Evolutionary conservation across 352 stramenopile species (phyloP).

Genomic region (Phytophthora colocasiae): DNA sequence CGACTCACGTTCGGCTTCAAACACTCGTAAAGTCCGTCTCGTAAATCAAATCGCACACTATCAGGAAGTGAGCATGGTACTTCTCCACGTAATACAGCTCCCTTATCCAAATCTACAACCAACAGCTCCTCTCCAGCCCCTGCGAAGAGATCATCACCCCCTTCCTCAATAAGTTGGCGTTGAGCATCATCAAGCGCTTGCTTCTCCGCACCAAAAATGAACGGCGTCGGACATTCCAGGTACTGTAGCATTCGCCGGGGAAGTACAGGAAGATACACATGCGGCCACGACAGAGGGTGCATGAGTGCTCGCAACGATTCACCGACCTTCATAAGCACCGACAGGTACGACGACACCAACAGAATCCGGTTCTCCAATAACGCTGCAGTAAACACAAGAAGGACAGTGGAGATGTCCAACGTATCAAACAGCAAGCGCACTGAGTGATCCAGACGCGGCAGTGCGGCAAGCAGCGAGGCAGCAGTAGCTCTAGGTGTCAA

Average conservation of each 20-base stretch:
- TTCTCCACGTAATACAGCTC: constrained; percentile 57
- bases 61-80: constrained; percentile 59
- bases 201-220: constrained; percentile 85
- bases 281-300: constrained; percentile 86
- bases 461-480: constrained; percentile 45
- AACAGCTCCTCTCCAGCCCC: constrained; percentile 68
- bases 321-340: constrained; percentile 82
- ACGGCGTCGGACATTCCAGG: constrained; percentile 86
- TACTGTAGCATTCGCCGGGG: constrained; percentile 84
- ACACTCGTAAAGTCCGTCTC: constrained; percentile 66
- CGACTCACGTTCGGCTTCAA: constrained; percentile 77
- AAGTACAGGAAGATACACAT: constrained; percentile 87
- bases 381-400: constrained; percentile 81
- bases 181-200: constrained; percentile 63
- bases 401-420: constrained; percentile 73
- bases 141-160: constrained; percentile 55
- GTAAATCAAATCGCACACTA: constrained; percentile 54
- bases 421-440: constrained; percentile 84
- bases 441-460: constrained; percentile 78
- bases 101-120: constrained; percentile 79
- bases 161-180: constrained; percentile 48
- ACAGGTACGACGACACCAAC: constrained; percentile 82
- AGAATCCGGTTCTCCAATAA: constrained; percentile 85
- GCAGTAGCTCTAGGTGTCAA: constrained; percentile 39
- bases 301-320: constrained; percentile 86